Conservation (phyloP, 2,329 filamentous ascomycete genomes). For the Blastomyces emzantsi region DNA sequence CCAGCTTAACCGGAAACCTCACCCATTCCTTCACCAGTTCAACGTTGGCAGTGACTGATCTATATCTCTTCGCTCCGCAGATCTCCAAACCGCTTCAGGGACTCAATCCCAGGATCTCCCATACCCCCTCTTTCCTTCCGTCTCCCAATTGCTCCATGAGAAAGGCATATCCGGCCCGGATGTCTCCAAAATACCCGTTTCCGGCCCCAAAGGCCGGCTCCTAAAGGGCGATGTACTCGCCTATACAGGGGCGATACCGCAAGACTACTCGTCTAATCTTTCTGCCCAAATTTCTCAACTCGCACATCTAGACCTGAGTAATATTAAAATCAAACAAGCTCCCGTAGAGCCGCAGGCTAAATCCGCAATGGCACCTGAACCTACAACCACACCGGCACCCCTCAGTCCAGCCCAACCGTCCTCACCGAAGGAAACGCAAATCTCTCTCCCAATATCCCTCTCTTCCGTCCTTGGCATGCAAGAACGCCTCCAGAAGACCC, state of each 20-base stretch:
- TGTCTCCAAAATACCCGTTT: constrained; percentile 71
- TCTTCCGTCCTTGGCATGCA: constrained; percentile 70
- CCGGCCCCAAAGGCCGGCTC: constrained; percentile 77
- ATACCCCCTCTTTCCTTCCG: constrained; percentile 59
- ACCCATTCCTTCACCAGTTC: not conserved
- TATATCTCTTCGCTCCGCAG: constrained; percentile 17
- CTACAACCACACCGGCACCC: constrained; percentile 14
- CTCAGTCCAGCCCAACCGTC: constrained; percentile 28
- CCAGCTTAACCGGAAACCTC: not conserved
- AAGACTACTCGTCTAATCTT: constrained; percentile 60
- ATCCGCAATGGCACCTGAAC: constrained; percentile 17
- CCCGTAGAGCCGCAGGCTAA: constrained; percentile 24
- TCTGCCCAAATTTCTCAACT: constrained; percentile 65
- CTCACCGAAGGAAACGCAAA: constrained; percentile 28
- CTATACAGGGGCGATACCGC: constrained; percentile 69
- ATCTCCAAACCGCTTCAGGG: constrained; percentile 30
- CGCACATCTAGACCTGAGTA: constrained; percentile 81
- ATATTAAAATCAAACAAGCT: constrained; percentile 70
- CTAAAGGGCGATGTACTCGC: constrained; percentile 94
- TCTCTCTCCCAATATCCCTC: constrained; percentile 71
- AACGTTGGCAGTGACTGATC: not conserved
- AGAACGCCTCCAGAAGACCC: constrained; percentile 63
- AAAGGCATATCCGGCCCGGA: constrained; percentile 68
- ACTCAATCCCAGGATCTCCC: constrained; percentile 31
- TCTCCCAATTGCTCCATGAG: constrained; percentile 69